Conservation (phyloP, 2,329 filamentous ascomycete species). For the Ophiostoma sp. region DNA sequence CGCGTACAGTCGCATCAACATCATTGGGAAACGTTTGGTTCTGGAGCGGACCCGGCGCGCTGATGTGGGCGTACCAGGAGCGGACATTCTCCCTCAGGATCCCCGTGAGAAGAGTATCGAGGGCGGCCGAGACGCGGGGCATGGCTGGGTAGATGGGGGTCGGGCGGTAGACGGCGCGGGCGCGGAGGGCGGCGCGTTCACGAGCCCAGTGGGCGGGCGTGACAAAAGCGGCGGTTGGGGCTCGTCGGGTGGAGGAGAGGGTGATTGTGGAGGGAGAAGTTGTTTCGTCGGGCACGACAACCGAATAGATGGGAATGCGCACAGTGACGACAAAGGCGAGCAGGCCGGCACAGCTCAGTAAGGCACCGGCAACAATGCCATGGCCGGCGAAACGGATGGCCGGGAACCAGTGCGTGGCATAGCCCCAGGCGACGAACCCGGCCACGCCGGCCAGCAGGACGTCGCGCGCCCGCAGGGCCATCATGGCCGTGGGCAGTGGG, state of each 20-base stretch:
- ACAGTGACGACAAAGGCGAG: slow-evolving; percentile 51
- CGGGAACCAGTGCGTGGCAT: slow-evolving; percentile 79
- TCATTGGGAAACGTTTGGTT: slow-evolving; percentile 68
- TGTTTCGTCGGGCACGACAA: background rate
- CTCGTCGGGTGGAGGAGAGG: background rate
- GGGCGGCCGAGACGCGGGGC: slow-evolving; percentile 71
- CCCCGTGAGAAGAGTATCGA: slow-evolving; percentile 76
- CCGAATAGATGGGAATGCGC: slow-evolving; percentile 22
- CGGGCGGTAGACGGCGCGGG: slow-evolving; percentile 63
- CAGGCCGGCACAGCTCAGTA: slow-evolving; percentile 56
- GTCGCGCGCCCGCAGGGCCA: slow-evolving; percentile 70
- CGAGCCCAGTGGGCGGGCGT: slow-evolving; percentile 64
- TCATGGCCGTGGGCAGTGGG: slow-evolving; percentile 45
- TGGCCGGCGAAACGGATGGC: slow-evolving; percentile 81
- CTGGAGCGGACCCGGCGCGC: slow-evolving; percentile 50
- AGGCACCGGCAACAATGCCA: slow-evolving; percentile 71
- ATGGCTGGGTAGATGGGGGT: slow-evolving; percentile 73
- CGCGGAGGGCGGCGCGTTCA: slow-evolving; percentile 67
- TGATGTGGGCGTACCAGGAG: slow-evolving; percentile 88
- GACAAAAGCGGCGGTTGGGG: slow-evolving; percentile 53
- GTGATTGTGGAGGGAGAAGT: background rate
- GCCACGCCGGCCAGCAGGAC: slow-evolving; percentile 66
- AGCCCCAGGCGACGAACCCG: slow-evolving; percentile 84
- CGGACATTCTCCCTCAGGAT: slow-evolving; percentile 81
- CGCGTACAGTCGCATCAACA: slow-evolving; percentile 76